Base-by-base conservation (phyloP, 176 grass and related monocot species). In the Eleusine coracana region DNA sequence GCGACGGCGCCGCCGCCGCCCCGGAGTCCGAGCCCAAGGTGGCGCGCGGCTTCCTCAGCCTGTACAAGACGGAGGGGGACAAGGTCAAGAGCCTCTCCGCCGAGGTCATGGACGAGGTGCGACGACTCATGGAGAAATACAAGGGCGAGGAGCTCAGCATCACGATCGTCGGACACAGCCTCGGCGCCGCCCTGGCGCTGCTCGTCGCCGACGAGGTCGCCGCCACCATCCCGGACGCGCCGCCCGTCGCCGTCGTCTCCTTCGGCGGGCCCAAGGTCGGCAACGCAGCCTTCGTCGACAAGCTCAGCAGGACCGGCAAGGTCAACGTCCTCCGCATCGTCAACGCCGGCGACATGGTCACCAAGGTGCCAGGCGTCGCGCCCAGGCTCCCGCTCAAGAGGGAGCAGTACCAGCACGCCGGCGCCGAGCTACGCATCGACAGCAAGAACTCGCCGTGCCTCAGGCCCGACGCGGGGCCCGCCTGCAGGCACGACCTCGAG, bases 131-230 rank as follows among this genome's bases (percentile, higher is more conserved):
- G 92, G 87, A 97, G 4, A 69, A 90, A 55, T 97, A 94, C 90
- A 89, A 91, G 73, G 92, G 95, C n/a, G 95, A 97, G 84, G 65
- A 97, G 74, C 81, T 97, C 28, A 97, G 95, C 92, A 92, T 97
- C 82, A 97, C 95, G 5, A 74, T 97, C 12, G 90, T 92, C n/a
- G 95, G 95, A 0, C 95, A 97, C 88, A 97, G 95, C 77, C 88
- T 97, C 52, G 95, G 95, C 55, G 74, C 90, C 38, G 95, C 95
- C 5, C 88, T 97, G 51, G 95, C 95, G 13, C 90, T 97, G 25
- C 85, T 97, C 64, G 92, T 92, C 8, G 95, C 92, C 39, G 92
- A 97, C 64, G 95, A 97, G 83, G 80, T 97, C 63, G 85, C 83
- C 37, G 6, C 88, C 0, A 65, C 87, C 56, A 71, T 87, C 73